phyloP scores from a whole-genome alignment of 2,329 filamentous ascomycete genomes.

The Calonectria crousiana region DNA sequence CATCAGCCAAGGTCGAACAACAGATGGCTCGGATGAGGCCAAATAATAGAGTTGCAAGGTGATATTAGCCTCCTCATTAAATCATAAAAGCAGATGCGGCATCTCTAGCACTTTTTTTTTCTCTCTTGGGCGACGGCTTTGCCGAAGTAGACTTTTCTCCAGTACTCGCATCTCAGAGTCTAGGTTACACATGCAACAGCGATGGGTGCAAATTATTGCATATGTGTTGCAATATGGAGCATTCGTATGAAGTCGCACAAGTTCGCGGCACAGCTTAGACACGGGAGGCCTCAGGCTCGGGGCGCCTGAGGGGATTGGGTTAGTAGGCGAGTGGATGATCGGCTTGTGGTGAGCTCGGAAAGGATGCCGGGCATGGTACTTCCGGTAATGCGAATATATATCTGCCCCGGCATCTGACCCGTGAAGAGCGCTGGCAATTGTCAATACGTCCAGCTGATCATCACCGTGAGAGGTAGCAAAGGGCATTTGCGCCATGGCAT shows the following conservation, averaged over 20 bases:
- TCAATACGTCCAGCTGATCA: background rate
- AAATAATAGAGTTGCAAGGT: slow-evolving; percentile 51
- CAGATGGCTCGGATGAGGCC: slow-evolving; percentile 58
- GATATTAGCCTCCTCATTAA: slow-evolving; percentile 26
- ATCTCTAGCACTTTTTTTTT: slow-evolving; percentile 40
- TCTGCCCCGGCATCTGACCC: slow-evolving; percentile 6
- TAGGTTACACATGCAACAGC: slow-evolving; percentile 34
- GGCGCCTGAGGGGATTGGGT: slow-evolving; percentile 29
- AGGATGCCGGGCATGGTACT: slow-evolving; percentile 24
- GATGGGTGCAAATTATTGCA: slow-evolving; percentile 38
- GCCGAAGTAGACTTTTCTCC: slow-evolving; percentile 36
- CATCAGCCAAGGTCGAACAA: slow-evolving; percentile 47
- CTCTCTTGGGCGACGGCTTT: slow-evolving; percentile 36
- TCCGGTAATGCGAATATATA: slow-evolving; percentile 24
- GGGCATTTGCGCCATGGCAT: background rate
- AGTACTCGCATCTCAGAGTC: slow-evolving; percentile 40
- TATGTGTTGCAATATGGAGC: slow-evolving; percentile 37
- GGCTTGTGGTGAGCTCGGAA: slow-evolving; percentile 25
- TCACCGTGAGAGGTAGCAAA: background rate
- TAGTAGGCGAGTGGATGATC: slow-evolving; percentile 36
- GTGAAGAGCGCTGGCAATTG: background rate
- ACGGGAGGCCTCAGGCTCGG: slow-evolving; percentile 33
- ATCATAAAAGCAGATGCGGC: slow-evolving; percentile 36
- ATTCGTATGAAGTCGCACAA: slow-evolving; percentile 37
- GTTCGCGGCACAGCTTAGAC: slow-evolving; percentile 33